These are phyloP conservation scores for Phytophthora palmivora DNA, from an alignment of 352 stramenopile species.

Conservation along the genomic window DNA sequence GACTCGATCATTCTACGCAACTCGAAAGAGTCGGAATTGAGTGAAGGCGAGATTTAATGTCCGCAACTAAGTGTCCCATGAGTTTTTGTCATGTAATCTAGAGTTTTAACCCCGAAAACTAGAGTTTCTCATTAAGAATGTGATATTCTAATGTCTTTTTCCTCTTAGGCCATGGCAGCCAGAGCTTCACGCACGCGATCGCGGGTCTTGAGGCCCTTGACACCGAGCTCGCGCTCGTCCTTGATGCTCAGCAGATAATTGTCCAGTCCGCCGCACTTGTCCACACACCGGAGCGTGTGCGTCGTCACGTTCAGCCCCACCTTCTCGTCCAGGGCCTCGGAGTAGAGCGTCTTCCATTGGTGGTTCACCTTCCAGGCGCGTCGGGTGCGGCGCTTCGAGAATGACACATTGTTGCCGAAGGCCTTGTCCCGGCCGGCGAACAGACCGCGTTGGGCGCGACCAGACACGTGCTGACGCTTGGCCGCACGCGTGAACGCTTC, in stretches of 20 bases:
- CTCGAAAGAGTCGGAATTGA: conserved; percentile 46
- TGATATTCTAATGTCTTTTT: background rate
- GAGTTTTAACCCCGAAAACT: background rate
- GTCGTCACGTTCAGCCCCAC: conserved; percentile 94
- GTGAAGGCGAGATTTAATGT: conserved; percentile 47
- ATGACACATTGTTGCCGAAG: conserved; percentile 95
- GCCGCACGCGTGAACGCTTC: conserved; percentile 64
- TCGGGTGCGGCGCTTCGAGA: conserved; percentile 92
- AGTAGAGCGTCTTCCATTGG: conserved; percentile 89
- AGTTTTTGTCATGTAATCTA: conserved; percentile 20
- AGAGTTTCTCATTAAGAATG: too few relatives aligned
- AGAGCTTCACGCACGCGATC: conserved; percentile 67
- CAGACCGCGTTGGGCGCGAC: conserved; percentile 84
- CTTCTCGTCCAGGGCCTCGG: conserved; percentile 93
- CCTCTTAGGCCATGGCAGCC: conserved; percentile 11
- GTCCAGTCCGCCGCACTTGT: conserved; percentile 94
- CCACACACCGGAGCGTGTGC: conserved; percentile 92
- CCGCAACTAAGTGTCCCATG: conserved; percentile 8
- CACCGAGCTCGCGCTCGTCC: conserved; percentile 77
- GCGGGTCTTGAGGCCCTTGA: conserved; percentile 69
- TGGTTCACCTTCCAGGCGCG: conserved; percentile 95
- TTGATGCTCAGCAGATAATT: conserved; percentile 94
- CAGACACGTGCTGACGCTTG: conserved; percentile 78
- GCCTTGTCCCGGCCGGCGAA: conserved; percentile 95
- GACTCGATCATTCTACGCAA: conserved; percentile 24